Evolutionary conservation across 148 eudicot species (phyloP), one percentile per base, ranked within the genome.

Genomic region (Heliamphora exappendiculata): DNA sequence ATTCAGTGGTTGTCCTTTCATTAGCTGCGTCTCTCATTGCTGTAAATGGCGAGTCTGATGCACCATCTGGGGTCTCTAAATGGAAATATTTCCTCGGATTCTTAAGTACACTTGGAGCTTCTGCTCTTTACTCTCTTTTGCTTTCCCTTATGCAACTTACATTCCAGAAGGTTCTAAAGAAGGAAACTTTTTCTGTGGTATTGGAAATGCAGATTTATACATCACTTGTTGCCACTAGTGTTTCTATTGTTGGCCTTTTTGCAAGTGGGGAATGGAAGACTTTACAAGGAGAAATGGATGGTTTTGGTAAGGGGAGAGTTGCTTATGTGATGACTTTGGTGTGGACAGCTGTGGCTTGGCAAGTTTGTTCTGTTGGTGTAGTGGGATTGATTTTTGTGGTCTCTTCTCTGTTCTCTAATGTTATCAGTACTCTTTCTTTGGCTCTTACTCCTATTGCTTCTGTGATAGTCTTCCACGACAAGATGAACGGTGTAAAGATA

Each of bases 91-190:
- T 76, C 36, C 60, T 92, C 17, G 96, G 97, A 20, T 87, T 90
- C 51, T 0, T 88, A 3, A 71, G 85, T 70, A 86, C 93, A 0
- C 78, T 92, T 31, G 90, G 84, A 42, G 98, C 97, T 67, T 92
- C 97, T 6, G 95, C 91, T 72, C 75, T 94, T 19, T 92, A 92
- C 79, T 78, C 97, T 2, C 88, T 94, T 14, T 19, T 94, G 68
- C 90, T 94, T 58, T 94, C 98, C 34, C 84, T 94, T n/a, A 94
- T 90, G 90, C 98, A 94, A 77, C 86, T 90, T 41, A 74, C 91
- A 0, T 94, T 94, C 75, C 82, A 90, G 65, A 94, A 89, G 67
- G 85, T 85, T 26, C 41, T 89, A 44, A 92, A 90, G 72, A 92
- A 84, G 62, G 90, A 88, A 78, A 90, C 96, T 0, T 91, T 92